phyloP scores from a whole-genome alignment of 1,284 basidiomycete genomes.

The Chalciporus piperatoides region DNA sequence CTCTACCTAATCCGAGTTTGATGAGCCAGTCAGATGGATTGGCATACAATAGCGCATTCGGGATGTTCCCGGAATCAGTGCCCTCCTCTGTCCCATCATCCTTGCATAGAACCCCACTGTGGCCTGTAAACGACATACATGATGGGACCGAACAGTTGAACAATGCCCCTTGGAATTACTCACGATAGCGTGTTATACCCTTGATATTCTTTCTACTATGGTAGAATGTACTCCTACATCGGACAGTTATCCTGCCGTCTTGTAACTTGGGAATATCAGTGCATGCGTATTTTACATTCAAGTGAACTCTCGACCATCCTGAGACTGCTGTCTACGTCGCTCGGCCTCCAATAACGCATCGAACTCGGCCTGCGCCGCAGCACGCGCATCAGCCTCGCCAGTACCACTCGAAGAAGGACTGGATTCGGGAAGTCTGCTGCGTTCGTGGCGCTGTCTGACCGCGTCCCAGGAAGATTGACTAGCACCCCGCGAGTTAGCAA shows the following conservation, averaged over 20 bases:
- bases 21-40: slow-evolving; percentile 12
- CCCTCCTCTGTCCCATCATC: slow-evolving; percentile 6
- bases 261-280: background rate
- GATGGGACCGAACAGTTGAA: slow-evolving; percentile 7
- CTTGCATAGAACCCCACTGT: slow-evolving; percentile 8
- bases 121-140: slow-evolving; percentile 10
- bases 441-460: slow-evolving; percentile 58
- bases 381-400: slow-evolving; percentile 34
- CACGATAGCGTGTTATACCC: slow-evolving; percentile 6
- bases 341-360: slow-evolving; percentile 58
- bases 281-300: background rate
- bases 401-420: slow-evolving; percentile 14
- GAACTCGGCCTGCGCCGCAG: slow-evolving; percentile 51
- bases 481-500: slow-evolving; percentile 43
- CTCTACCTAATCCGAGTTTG: slow-evolving; percentile 35
- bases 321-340: slow-evolving; percentile 35
- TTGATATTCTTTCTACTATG: slow-evolving; percentile 2
- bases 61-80: slow-evolving; percentile 11
- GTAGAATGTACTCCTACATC: background rate
- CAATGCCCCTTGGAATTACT: slow-evolving; percentile 13
- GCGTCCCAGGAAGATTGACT: slow-evolving; percentile 61
- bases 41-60: slow-evolving; percentile 8
- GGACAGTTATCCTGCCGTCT: background rate
- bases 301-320: slow-evolving; percentile 9
- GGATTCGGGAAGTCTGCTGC: slow-evolving; percentile 28